These are phyloP conservation scores for Exobasidium cylindrosporum DNA, from an alignment of 1,284 basidiomycete species.

Conservation along the genomic window DNA sequence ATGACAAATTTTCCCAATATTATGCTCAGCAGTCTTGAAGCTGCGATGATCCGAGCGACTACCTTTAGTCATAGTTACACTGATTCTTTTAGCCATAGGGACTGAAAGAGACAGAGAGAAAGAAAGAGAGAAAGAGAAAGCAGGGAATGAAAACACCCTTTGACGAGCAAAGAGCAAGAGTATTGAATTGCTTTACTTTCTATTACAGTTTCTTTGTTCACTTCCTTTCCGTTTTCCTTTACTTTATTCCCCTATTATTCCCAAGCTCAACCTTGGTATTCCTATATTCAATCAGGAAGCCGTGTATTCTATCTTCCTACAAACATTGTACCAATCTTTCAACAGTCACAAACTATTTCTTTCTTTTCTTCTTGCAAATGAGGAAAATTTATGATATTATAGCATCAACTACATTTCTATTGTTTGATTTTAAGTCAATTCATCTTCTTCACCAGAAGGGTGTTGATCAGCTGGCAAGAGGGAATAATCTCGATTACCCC, in stretches of 20 bases:
- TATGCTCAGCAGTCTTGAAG: slow-evolving; percentile 1
- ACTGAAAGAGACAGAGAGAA: too few relatives aligned
- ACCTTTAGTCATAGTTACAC: slow-evolving; percentile 11
- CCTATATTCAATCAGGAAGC: not conserved
- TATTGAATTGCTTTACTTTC: not conserved
- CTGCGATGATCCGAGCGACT: slow-evolving; percentile 9
- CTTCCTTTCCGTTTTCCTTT: too few relatives aligned
- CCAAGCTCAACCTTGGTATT: not conserved
- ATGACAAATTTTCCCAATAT: slow-evolving; percentile 6
- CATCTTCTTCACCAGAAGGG: not conserved
- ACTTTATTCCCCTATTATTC: not conserved
- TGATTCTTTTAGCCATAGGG: not conserved
- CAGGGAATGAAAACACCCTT: too few relatives aligned
- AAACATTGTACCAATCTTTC: not conserved
- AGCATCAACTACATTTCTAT: too few relatives aligned
- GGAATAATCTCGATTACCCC: not conserved
- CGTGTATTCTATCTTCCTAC: not conserved
- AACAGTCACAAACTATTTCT: not conserved
- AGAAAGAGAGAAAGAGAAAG: too few relatives aligned
- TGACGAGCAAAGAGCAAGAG: too few relatives aligned
- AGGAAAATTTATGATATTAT: too few relatives aligned
- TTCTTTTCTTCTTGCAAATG: too few relatives aligned
- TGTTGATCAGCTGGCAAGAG: not conserved
- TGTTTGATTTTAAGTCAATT: not conserved
- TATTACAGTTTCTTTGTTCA: not conserved